Evolutionary conservation across 208 protist genomes (phyloP).

Genomic region (Leishmania braziliensis): DNA sequence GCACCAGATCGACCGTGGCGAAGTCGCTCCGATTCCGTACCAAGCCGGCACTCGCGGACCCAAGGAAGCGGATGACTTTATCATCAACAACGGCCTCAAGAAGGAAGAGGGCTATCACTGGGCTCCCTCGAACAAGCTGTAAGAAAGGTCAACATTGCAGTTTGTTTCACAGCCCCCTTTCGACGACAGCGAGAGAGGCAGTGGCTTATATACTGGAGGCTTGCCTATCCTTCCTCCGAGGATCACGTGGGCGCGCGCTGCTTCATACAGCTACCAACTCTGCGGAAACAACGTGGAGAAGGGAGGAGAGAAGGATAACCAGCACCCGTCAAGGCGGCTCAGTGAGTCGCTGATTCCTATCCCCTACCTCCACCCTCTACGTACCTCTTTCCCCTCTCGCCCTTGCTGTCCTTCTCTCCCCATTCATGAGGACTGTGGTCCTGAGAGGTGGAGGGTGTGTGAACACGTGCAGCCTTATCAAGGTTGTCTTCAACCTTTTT

Average conservation of each 20-base stretch:
- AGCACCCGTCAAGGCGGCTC: not conserved
- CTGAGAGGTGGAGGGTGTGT: not conserved
- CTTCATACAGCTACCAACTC: not conserved
- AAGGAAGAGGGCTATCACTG: constrained; percentile 54
- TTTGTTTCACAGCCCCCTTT: not conserved
- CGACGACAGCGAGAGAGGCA: not conserved
- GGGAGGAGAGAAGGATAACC: not conserved
- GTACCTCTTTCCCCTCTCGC: not conserved
- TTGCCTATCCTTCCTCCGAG: not conserved
- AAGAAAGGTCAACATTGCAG: not conserved
- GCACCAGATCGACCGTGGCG: constrained; percentile 81
- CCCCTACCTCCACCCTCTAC: not conserved
- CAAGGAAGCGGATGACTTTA: constrained; percentile 71
- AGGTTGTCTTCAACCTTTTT: not conserved
- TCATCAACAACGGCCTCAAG: constrained; percentile 65
- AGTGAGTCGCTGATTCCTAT: not conserved
- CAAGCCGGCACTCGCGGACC: constrained; percentile 84
- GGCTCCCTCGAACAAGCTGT: constrained; percentile 64
- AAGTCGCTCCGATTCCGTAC: constrained; percentile 71
- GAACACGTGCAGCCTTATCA: not conserved
- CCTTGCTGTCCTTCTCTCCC: not conserved
- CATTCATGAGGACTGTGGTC: not conserved
- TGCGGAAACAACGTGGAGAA: not conserved
- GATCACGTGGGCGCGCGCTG: not conserved
- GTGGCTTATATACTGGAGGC: not conserved